A percentile compares a stretch with the other conserved stretches of the same genome.
These are phyloP conservation scores for Vicia villosa DNA, from an alignment of 306 rosid genomes.

Conservation along the genomic window DNA sequence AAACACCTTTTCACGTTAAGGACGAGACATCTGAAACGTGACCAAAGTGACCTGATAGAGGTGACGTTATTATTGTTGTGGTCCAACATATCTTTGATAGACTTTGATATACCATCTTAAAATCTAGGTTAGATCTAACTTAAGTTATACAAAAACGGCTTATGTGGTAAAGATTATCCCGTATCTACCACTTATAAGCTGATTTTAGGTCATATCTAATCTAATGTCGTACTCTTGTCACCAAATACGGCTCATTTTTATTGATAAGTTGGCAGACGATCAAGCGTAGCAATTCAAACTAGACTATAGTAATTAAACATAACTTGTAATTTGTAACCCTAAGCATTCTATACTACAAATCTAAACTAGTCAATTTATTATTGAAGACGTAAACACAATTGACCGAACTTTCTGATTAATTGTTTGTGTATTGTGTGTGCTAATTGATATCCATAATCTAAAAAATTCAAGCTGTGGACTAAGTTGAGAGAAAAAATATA, in stretches of 20 bases:
- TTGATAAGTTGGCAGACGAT: background rate
- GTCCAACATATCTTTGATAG: background rate
- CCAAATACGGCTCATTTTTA: background rate
- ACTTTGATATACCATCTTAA: background rate
- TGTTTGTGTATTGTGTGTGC: background rate
- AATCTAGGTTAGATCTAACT: background rate
- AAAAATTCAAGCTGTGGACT: constrained; percentile 23
- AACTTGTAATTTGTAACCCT: background rate
- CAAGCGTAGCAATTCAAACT: background rate
- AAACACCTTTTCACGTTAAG: background rate
- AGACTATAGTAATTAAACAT: background rate
- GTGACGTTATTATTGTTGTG: background rate
- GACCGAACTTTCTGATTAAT: background rate
- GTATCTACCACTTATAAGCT: background rate
- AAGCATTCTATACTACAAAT: background rate
- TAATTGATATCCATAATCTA: background rate
- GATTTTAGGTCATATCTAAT: background rate
- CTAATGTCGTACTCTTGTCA: background rate
- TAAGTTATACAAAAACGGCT: background rate
- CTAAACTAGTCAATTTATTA: background rate
- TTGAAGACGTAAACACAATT: background rate
- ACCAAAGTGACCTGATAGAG: background rate
- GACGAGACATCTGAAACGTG: background rate
- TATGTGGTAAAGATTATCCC: background rate
- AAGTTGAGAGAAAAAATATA: constrained; percentile 35